A percentile compares a stretch with the other conserved stretches of the same genome.
Evolutionary conservation across 192 early-diverging fungal genomes (phyloP).

Genomic region (Diversispora epigaea): DNA sequence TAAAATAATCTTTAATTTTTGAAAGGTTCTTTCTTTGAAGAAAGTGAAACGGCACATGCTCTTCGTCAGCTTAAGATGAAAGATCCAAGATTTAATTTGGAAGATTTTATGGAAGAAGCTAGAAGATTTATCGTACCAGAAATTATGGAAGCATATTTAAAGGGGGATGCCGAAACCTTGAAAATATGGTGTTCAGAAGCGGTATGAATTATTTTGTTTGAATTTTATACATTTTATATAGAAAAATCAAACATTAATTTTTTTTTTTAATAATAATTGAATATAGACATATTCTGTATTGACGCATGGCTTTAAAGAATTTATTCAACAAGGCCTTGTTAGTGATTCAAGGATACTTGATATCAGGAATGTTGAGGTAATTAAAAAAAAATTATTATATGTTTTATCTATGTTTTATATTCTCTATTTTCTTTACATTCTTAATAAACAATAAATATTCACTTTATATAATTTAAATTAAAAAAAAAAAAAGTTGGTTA

Average conservation of each 20-base stretch:
- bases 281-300: slow-evolving; percentile 74
- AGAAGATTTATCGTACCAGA: slow-evolving; percentile 94
- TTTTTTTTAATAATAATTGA: neutral
- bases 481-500: slow-evolving; percentile 53
- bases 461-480: neutral
- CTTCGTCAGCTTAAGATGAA: slow-evolving; percentile 79
- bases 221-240: neutral
- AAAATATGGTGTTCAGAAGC: slow-evolving; percentile 94
- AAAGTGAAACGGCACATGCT: slow-evolving; percentile 92
- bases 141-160: slow-evolving; percentile 92
- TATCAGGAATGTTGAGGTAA: slow-evolving; percentile 79
- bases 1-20: slow-evolving; percentile 2
- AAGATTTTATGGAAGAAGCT: slow-evolving; percentile 87
- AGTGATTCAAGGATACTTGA: slow-evolving; percentile 95
- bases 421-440: neutral
- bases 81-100: slow-evolving; percentile 83
- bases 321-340: slow-evolving; percentile 83
- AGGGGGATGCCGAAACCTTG: slow-evolving; percentile 78
- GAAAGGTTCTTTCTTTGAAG: slow-evolving; percentile 76
- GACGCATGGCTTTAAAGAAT: slow-evolving; percentile 77
- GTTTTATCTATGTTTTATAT: neutral
- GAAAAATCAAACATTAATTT: neutral
- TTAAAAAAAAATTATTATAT: neutral
- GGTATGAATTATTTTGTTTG: slow-evolving; percentile 47
- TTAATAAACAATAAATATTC: neutral